These are phyloP conservation scores for Tremellales sp. DNA, from an alignment of 1,284 basidiomycete genomes.

Conservation along the genomic window DNA sequence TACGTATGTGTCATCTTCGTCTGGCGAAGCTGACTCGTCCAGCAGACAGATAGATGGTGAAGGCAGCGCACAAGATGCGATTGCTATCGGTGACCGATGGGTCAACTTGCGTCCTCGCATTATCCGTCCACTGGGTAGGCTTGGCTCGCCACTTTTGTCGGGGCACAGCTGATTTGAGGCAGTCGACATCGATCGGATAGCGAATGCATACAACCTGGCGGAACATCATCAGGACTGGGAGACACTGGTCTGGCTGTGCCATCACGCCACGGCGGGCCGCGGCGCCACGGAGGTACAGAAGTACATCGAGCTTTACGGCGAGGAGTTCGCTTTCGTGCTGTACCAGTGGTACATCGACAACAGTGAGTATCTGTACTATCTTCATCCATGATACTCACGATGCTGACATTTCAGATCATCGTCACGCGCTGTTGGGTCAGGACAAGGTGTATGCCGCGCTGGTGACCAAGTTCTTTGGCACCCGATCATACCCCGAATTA, in stretches of 20 bases:
- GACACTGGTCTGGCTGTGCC: constrained; percentile 74
- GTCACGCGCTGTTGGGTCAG: constrained; percentile 70
- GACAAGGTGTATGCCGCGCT: constrained; percentile 60
- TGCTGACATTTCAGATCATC: constrained; percentile 57
- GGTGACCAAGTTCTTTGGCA: constrained; percentile 70
- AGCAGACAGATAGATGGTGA: constrained; percentile 36
- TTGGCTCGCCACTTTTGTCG: not conserved
- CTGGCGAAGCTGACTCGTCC: constrained; percentile 1
- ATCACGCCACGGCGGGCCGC: constrained; percentile 47
- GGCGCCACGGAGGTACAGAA: constrained; percentile 48
- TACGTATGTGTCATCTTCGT: not conserved
- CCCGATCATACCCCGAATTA: constrained; percentile 58
- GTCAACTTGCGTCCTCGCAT: constrained; percentile 36
- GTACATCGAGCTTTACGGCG: constrained; percentile 76
- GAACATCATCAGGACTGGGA: constrained; percentile 80
- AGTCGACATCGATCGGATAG: constrained; percentile 65
- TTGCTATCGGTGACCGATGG: constrained; percentile 33
- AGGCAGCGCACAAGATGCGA: constrained; percentile 34
- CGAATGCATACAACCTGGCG: constrained; percentile 72
- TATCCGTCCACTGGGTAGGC: constrained; percentile 33
- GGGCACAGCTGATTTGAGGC: not conserved
- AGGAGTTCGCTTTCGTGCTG: constrained; percentile 80
- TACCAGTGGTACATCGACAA: constrained; percentile 64
- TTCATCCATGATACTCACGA: not conserved
- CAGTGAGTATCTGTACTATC: constrained; percentile 31